Base-by-base conservation (phyloP, 208 protist genomes). In the Leishmania guyanensis region DNA sequence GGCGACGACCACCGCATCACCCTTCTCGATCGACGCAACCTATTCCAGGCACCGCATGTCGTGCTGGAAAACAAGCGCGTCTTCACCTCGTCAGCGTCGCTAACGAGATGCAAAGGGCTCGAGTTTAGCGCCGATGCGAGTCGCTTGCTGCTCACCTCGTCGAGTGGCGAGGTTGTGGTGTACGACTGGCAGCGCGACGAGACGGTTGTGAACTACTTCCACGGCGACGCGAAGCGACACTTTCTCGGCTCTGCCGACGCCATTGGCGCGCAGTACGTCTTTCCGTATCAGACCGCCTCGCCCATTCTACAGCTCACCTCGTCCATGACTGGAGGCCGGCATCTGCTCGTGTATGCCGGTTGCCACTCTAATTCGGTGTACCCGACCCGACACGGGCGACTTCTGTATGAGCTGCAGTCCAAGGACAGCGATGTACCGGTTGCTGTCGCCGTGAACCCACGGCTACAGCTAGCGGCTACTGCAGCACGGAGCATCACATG, bases 391-490 rank as follows among this genome's bases (percentile, higher is more conserved):
- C 74, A 85, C 33, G 93, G 90, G 3, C 70, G 62, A n/a, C 83
- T 97, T 22, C 53, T 74, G 65, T 94, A 91, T 68, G 83, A 94
- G 79, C 68, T 97, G 75, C 92, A 94, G 76, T 93, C 90, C 10
- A 94, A 89, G 76, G 94, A 95, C 79, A 94, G 88, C 83, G 94
- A 95, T 71, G 83, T 91, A 43, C 90, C 91, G 46, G 84, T 93
- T 4, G 89, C 86, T 2, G 20, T 96, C 33, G 84, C 88, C 54
- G 92, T 97, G 58, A 96, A 96, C 79, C 84, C 86, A 56, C 84
- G 89, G 17, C 95, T 89, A 43, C 82, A 84, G 29, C 79, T 97
- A 0, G 85, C 94, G 26, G 91, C 90, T 17, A 93, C 89, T 2
- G 91, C 91, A 5, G 92, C 94, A 26, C 90, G 91, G 46, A 86